Evolutionary conservation across 495 filamentous ascomycete genomes (phyloP).

Genomic region (Cercophora samala): DNA sequence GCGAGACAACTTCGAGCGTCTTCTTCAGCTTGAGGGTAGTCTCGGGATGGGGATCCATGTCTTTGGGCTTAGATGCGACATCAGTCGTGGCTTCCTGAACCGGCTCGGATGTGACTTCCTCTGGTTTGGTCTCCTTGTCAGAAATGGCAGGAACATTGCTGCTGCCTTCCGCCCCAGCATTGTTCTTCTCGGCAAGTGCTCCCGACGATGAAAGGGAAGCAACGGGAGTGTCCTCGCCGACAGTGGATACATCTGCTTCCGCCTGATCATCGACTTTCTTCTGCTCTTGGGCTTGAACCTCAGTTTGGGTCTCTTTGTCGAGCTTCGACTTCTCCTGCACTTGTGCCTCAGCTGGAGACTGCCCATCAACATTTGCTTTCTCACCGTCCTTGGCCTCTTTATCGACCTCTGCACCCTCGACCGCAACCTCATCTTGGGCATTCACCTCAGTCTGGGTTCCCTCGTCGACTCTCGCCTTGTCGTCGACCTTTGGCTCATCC

Average conservation of each 20-base stretch:
- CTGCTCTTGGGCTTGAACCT: neutral
- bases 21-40: constrained; percentile 19
- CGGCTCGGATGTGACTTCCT: neutral
- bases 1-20: constrained; percentile 18
- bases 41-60: neutral
- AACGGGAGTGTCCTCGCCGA: constrained; percentile 24
- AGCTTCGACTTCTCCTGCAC: neutral
- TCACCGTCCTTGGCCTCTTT: neutral
- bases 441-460: neutral
- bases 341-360: neutral
- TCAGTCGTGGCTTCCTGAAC: neutral
- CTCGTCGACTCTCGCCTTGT: neutral
- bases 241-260: constrained; percentile 14
- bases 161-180: neutral
- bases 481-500: neutral
- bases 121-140: neutral
- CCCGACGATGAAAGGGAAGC: constrained; percentile 6
- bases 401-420: neutral
- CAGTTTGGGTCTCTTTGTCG: neutral
- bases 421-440: neutral
- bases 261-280: neutral
- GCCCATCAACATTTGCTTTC: neutral
- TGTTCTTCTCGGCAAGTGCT: constrained; percentile 8
- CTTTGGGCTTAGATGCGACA: neutral
- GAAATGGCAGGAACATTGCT: neutral